Conservation (phyloP, 768 basidiomycete species). For the Amylocystis lapponica region DNA sequence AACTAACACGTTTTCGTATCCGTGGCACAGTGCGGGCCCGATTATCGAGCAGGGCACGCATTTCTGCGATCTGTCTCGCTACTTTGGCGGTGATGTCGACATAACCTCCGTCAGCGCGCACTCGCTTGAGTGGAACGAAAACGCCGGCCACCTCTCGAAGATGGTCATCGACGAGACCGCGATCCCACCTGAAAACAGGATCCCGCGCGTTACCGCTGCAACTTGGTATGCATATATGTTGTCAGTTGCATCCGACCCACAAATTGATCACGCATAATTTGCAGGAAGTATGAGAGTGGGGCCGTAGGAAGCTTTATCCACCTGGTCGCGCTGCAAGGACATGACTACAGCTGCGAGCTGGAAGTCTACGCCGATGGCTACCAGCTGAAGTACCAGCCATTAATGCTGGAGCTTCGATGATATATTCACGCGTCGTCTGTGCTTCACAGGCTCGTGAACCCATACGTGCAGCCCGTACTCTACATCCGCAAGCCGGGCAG, state of each 20-base stretch:
- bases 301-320: slow-evolving; percentile 93
- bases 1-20: not conserved
- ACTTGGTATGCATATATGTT: slow-evolving; percentile 54
- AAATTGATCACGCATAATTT: not conserved
- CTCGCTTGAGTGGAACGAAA: slow-evolving; percentile 89
- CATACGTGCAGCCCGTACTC: slow-evolving; percentile 88
- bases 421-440: not conserved
- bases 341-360: slow-evolving; percentile 90
- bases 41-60: slow-evolving; percentile 93
- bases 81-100: slow-evolving; percentile 96
- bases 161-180: slow-evolving; percentile 78
- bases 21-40: slow-evolving; percentile 72
- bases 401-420: not conserved
- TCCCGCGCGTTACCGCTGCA: slow-evolving; percentile 89
- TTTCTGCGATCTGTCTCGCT: slow-evolving; percentile 94
- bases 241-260: not conserved
- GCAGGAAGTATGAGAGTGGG: slow-evolving; percentile 91
- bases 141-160: slow-evolving; percentile 78
- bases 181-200: slow-evolving; percentile 83
- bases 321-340: slow-evolving; percentile 85
- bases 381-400: slow-evolving; percentile 62
- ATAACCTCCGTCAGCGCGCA: slow-evolving; percentile 75
- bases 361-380: slow-evolving; percentile 95
- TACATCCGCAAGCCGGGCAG: slow-evolving; percentile 81
- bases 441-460: slow-evolving; percentile 69